These are phyloP conservation scores for Volvariella surrecta DNA, from an alignment of 1,284 basidiomycete species.

Conservation along the genomic window DNA sequence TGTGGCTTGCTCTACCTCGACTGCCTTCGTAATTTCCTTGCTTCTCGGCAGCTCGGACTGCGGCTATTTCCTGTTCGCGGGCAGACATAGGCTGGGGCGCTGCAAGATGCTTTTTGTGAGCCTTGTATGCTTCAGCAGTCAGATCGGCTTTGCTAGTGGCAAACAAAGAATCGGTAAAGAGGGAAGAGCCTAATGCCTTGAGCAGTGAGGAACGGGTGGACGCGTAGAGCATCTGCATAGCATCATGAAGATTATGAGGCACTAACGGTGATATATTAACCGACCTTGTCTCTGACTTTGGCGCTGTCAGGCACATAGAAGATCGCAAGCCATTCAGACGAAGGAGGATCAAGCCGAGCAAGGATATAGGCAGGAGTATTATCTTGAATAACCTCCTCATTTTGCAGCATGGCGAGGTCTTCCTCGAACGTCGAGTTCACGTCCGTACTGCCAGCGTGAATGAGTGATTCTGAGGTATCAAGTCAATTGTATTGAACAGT, in stretches of 20 bases:
- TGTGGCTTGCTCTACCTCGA: constrained; percentile 41
- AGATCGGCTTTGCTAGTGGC: constrained; percentile 71
- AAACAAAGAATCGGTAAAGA: constrained; percentile 75
- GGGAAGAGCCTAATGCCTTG: constrained; percentile 67
- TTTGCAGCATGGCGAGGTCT: constrained; percentile 51
- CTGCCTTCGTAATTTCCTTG: constrained; percentile 47
- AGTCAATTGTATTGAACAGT: constrained; percentile 13
- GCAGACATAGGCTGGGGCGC: constrained; percentile 78
- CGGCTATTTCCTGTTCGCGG: constrained; percentile 73
- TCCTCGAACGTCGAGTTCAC: constrained; percentile 38
- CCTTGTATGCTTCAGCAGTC: constrained; percentile 59
- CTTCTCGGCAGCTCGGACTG: constrained; percentile 67
- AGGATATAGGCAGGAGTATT: constrained; percentile 67
- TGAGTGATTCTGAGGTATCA: constrained; percentile 48
- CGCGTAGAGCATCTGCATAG: constrained; percentile 85
- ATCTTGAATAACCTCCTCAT: constrained; percentile 41
- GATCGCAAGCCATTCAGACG: constrained; percentile 60
- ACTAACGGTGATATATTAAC: not conserved
- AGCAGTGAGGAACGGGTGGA: constrained; percentile 69
- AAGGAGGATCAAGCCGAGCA: constrained; percentile 49
- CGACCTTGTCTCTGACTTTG: constrained; percentile 69
- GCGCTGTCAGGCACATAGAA: constrained; percentile 73
- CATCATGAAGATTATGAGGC: constrained; percentile 4
- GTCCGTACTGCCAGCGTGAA: constrained; percentile 42
- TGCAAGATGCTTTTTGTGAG: constrained; percentile 62